These are phyloP conservation scores for Wickerhamomyces ciferrii DNA, from an alignment of 805 yeast species.

Conservation along the genomic window DNA sequence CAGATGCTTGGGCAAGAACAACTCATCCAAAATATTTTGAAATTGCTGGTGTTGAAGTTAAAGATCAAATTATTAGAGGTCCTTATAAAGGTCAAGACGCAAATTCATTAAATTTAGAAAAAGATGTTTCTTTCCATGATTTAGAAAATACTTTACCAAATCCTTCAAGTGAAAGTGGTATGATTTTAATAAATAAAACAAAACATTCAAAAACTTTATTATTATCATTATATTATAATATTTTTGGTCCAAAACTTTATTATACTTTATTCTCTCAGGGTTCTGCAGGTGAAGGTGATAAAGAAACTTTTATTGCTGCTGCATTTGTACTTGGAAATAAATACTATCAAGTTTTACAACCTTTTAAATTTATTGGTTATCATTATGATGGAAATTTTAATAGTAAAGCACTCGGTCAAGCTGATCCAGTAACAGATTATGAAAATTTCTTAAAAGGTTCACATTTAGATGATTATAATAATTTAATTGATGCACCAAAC, in stretches of 20 bases:
- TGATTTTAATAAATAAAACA: constrained; percentile 50
- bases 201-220: constrained; percentile 47
- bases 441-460: constrained; percentile 16
- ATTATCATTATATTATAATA: constrained; percentile 52
- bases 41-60: constrained; percentile 37
- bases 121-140: constrained; percentile 42
- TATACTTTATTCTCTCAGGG: constrained; percentile 64
- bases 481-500: constrained; percentile 9
- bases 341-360: constrained; percentile 39
- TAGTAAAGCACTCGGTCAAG: constrained; percentile 39
- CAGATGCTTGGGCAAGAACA: constrained; percentile 68
- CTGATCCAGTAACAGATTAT: constrained; percentile 29
- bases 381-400: constrained; percentile 17
- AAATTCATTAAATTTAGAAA: constrained; percentile 7
- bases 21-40: constrained; percentile 56
- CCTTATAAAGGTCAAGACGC: constrained; percentile 23
- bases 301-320: constrained; percentile 63
- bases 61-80: constrained; percentile 29
- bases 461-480: constrained; percentile 11
- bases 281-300: constrained; percentile 71
- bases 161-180: constrained; percentile 64
- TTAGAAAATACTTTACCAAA: constrained; percentile 54
- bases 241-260: constrained; percentile 53
- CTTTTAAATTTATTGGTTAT: constrained; percentile 32
- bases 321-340: constrained; percentile 42